phyloP scores from a whole-genome alignment of 805 yeast species.

The Blastobotrys parvus region DNA sequence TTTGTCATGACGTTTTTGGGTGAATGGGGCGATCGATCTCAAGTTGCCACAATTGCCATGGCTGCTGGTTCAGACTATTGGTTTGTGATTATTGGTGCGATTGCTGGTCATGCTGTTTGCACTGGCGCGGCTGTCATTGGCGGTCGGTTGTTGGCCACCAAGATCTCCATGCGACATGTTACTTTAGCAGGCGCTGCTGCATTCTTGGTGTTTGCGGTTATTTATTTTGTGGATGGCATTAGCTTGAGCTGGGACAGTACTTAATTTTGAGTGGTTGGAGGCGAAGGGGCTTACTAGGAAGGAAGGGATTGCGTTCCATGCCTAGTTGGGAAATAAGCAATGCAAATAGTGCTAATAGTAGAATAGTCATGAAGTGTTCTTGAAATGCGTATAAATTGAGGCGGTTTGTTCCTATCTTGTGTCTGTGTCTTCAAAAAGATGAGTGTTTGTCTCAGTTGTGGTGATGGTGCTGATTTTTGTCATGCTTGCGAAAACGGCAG shows the following conservation, averaged over 20 bases:
- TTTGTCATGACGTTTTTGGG: conserved; percentile 94
- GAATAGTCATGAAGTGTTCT: no score
- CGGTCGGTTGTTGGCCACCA: conserved; percentile 82
- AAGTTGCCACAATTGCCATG: conserved; percentile 96
- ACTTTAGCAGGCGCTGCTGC: conserved; percentile 87
- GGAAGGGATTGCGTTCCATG: no score
- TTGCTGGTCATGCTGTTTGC: conserved; percentile 82
- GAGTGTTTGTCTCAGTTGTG: no score
- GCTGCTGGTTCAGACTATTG: conserved; percentile 94
- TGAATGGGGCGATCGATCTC: conserved; percentile 99
- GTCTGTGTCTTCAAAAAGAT: no score
- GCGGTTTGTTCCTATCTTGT: no score
- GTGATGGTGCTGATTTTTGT: no score
- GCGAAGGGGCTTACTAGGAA: no score
- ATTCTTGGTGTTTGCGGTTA: conserved; percentile 70
- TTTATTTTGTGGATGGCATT: conserved; percentile 62
- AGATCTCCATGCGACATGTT: conserved; percentile 83
- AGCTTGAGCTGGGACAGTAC: conserved; percentile 7
- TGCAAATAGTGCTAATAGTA: no score
- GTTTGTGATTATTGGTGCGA: conserved; percentile 82
- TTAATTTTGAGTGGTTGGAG: no score
- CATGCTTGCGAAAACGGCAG: no score
- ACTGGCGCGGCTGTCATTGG: conserved; percentile 89
- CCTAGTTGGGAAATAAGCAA: no score
- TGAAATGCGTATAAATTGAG: no score